Conservation (phyloP, 202 grass and related monocot genomes). For the Schoenoplectus tabernaemontani region DNA sequence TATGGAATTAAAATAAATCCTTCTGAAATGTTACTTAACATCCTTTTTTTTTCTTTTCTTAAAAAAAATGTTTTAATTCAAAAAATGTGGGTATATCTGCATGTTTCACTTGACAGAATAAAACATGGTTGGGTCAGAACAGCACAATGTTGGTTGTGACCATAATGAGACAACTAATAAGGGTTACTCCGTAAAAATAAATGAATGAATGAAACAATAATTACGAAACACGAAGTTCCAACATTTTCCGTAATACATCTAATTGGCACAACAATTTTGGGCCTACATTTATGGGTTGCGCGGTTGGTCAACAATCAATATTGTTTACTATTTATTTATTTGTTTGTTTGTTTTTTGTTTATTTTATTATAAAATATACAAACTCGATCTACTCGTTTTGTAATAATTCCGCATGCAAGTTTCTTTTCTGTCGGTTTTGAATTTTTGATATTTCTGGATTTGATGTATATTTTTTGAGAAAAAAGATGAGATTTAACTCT, state of each 20-base stretch:
- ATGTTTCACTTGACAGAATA: background rate
- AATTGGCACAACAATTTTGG: background rate
- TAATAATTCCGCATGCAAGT: background rate
- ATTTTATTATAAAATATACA: background rate
- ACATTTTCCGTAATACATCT: background rate
- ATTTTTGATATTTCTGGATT: background rate
- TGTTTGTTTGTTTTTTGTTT: background rate
- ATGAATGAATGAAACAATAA: background rate
- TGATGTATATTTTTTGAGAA: background rate
- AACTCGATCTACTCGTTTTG: background rate
- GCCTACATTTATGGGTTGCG: background rate
- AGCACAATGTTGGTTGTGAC: slow-evolving; percentile 22
- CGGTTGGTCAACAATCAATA: background rate
- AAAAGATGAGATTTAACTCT: no score
- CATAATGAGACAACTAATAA: slow-evolving; percentile 21
- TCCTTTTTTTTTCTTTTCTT: background rate
- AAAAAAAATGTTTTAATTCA: background rate
- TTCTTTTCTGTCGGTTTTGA: no score
- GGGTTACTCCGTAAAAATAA: background rate
- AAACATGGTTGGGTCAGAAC: slow-evolving; percentile 3
- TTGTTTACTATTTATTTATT: background rate
- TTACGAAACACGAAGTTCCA: background rate
- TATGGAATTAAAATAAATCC: background rate
- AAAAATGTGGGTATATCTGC: background rate
- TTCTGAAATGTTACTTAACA: background rate